phyloP scores from a whole-genome alignment of 345 rosid genomes.

The Linum trigynum region DNA sequence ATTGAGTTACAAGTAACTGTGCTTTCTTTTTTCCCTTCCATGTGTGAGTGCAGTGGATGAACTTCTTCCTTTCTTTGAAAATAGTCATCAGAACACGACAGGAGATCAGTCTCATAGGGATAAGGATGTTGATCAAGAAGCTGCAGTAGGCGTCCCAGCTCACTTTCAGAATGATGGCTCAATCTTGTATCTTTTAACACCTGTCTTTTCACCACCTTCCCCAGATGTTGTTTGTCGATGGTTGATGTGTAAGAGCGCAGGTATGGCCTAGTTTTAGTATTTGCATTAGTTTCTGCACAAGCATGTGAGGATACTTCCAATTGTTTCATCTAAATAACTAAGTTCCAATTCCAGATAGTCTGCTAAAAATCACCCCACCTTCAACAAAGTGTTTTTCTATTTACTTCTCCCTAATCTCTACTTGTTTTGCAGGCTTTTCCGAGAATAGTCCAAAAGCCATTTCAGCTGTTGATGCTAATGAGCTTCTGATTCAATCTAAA shows the following conservation, averaged over 20 bases:
- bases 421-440: conserved; percentile 29
- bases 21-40: conserved; percentile 14
- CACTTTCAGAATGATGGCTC: conserved; percentile 76
- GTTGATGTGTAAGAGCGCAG: conserved; percentile 37
- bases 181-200: conserved; percentile 52
- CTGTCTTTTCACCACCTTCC: conserved; percentile 63
- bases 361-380: conserved; percentile 14
- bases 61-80: conserved; percentile 35
- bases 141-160: conserved; percentile 45
- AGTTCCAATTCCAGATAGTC: conserved; percentile 19
- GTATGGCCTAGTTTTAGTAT: conserved; percentile 22
- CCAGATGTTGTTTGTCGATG: conserved; percentile 47
- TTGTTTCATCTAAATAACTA: background rate
- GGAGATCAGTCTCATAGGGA: conserved; percentile 16
- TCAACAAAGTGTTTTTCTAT: conserved; percentile 20
- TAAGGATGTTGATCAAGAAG: conserved; percentile 26
- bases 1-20: conserved; percentile 4
- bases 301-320: background rate
- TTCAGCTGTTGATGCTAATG: conserved; percentile 18
- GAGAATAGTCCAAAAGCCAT: conserved; percentile 27
- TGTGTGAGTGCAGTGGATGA: conserved; percentile 33
- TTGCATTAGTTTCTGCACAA: background rate
- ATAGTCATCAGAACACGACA: conserved; percentile 18
- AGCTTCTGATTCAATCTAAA: conserved; percentile 20
- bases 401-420: conserved; percentile 9